Evolutionary conservation across 257 asterid species (phyloP), one percentile per base, ranked within the genome.

Genomic region (Solanum chilense): DNA sequence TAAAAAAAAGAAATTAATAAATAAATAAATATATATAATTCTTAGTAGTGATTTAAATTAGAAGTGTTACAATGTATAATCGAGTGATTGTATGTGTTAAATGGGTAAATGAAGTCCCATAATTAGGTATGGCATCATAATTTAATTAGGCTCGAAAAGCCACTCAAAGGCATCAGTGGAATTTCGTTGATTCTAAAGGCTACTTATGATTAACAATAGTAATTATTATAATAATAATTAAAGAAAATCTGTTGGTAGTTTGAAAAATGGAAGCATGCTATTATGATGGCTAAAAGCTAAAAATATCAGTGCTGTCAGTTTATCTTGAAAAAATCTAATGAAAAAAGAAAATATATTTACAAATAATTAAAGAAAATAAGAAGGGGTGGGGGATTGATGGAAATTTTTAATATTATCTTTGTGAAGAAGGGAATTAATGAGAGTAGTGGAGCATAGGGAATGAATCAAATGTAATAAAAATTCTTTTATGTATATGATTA

Each of bases 181-280:
- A 87, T 83, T 87, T 87, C 91, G 70, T 47, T 25, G 86, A 49
- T 82, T 80, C 88, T 69, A 87, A 87, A 87, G 86, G 90, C 66
- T 85, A 70, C 77, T 87, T 41, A 60, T 85, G 9, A 6, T 45
- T 60, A 73, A 75, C 44, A 45, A 31, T 69, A 69, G 23, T 66
- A 9, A 80, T 49, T 49, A 80, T 80, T 80, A 80, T 80, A 29
- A 80, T 80, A 29, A 80, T 80, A 62, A 80, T 35, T 16, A 29
- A 49, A 49, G 27, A 12, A 80, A 37, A 80, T 80, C 69, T 47
- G 45, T 80, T 80, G 69, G 69, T 31, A 80, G 69, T 80, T 80
- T 80, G 85, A 80, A 4, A 80, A 80, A 47, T 80, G 85, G 69
- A 52, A 80, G 85, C 69, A 80, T 49, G 68, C 69, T 49, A 49